Base-by-base conservation (phyloP, 2,329 filamentous ascomycete genomes). In the Thielaviopsis punctulata region DNA sequence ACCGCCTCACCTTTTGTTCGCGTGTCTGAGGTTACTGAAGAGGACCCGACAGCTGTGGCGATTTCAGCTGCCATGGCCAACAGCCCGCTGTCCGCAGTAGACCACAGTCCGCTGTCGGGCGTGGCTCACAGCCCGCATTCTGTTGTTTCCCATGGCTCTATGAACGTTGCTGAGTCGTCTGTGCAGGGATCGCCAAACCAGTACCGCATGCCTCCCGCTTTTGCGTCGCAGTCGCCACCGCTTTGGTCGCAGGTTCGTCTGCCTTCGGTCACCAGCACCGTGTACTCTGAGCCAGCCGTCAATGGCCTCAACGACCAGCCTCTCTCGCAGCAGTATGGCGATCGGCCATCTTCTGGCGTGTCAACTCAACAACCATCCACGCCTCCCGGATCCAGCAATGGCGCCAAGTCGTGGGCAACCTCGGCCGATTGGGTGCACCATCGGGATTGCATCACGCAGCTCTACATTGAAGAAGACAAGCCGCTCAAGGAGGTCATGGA, bases 401-500 rank as follows among this genome's bases (percentile, higher is more conserved):
- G 49, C 8, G 41, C 53, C 25, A 55, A 52, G 47, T 52, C 53
- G 10, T 55, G 53, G 53, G 53, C 53, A 13, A 55, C 53, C 33
- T 50, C 53, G 5, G 47, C 53, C 18, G 53, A 55, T 23, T 55
- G 53, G 53, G 15, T 52, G n/a, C 33, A 47, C 22, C 44, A 55
- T 19, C 47, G 53, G 12, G 51, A 55, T 4, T 46, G 39, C 25
- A 55, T 55, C 30, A 55, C 53, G n/a, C 46, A 33, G 7, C 43
- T 55, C 13, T 55, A 55, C 23, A 55, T 55, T 18, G 51, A 52
- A 6, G 53, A 55, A 39, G 53, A 55, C 19, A 55, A 52, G 41
- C 53, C 53, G 2, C 18, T 55, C 12, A 55, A 55, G 30, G 53
- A 55, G 21, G 53, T 55, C 39, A 55, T 55, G 53, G 53, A 55